These are phyloP conservation scores for Phlyctochytrium bullatum DNA, from an alignment of 192 early-diverging fungal species.

Conservation along the genomic window DNA sequence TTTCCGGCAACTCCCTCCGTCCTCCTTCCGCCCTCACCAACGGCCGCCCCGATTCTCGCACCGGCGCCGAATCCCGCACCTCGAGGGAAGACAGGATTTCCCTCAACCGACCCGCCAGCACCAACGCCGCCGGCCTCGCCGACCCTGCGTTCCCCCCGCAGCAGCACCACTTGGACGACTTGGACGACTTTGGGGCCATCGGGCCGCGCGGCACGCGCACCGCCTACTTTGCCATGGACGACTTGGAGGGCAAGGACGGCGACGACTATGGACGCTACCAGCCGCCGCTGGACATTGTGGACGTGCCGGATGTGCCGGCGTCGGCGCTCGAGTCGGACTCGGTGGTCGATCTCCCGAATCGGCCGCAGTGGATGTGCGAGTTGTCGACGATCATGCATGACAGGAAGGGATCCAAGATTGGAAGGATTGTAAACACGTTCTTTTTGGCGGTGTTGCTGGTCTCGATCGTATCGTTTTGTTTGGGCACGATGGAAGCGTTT, in stretches of 20 bases:
- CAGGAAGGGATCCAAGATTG: not conserved
- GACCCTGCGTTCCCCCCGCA: too few species aligned
- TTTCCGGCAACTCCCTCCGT: too few species aligned
- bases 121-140: too few species aligned
- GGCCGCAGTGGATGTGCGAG: not conserved
- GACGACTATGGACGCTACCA: not conserved
- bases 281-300: not conserved
- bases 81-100: too few species aligned
- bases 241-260: not conserved
- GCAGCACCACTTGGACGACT: too few species aligned
- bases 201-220: too few species aligned
- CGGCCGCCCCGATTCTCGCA: too few species aligned
- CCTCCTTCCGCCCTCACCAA: too few species aligned
- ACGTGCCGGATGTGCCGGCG: not conserved
- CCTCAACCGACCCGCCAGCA: too few species aligned
- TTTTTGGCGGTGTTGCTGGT: not conserved
- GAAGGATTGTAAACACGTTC: not conserved
- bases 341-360: not conserved
- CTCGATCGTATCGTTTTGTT: slow-evolving; percentile 4
- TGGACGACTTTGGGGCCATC: too few species aligned
- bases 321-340: not conserved
- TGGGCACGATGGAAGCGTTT: not conserved
- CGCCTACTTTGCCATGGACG: too few species aligned
- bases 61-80: too few species aligned
- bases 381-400: not conserved